Base-by-base conservation (phyloP, 176 grass and related monocot genomes). In the Oryza australiensis region DNA sequence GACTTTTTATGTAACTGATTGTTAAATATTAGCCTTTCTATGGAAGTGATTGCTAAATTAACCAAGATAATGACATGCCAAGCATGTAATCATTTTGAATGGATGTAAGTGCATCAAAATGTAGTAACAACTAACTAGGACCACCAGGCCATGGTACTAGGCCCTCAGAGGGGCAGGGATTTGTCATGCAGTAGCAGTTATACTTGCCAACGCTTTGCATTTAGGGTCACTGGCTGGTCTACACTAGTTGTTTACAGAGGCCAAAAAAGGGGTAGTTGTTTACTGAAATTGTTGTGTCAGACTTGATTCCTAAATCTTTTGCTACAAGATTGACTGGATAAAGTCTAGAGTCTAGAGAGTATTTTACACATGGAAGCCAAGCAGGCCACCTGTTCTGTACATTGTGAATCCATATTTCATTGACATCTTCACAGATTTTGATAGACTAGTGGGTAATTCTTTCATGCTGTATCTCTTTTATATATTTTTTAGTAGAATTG, bases 241-340 rank as follows among this genome's bases (percentile, higher is more conserved):
- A 26, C 68, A 82, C 73, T 78, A 59, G 45, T 33, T 84, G 72
- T 29, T 29, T 76, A 72, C 75, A 40, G 37, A 73, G 49, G 49
- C 18, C 49, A 55, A 55, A 55, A 55, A 55, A 51, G 48, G 49
- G 49, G 49, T 68, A 59, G 45, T 43, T 89, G 83, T 43, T 66
- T 82, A 57, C 80, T 65, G 48, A 76, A 81, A 87, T 80, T 80
- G 75, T 18, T 87, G 48, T 87, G 75, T 76, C 81, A 81, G 72
- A 71, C 23, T 26, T 84, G 81, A 15, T 76, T 80, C 55, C 55
- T 60, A 24, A 29, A 68, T 81, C 46, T 81, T 84, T 72, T 80
- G 41, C 64, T 87, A 64, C 9, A 66, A 73, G 38, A 76, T 74
- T 51, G 28, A 63, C 42, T 33, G 30, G 7, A 53, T 68, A 63